Evolutionary conservation across 441 rosid genomes (phyloP).

Genomic region (Codiaeum variegatum): DNA sequence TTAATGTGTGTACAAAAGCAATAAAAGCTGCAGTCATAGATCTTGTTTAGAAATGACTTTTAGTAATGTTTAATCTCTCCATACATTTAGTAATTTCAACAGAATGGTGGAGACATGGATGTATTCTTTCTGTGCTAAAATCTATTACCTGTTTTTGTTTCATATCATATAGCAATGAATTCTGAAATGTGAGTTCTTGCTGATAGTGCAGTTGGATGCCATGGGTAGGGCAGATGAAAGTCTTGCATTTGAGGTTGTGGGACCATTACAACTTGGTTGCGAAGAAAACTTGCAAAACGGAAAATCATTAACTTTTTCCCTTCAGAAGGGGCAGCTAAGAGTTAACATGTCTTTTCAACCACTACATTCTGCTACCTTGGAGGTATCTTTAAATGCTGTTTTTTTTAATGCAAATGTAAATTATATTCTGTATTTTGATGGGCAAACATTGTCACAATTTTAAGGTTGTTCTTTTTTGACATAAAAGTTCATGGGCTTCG

Average conservation of each 20-base stretch:
- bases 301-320: slow-evolving; percentile 66
- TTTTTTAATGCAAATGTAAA: slow-evolving; percentile 3
- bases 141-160: slow-evolving; percentile 1
- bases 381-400: slow-evolving; percentile 49
- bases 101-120: slow-evolving; percentile 7
- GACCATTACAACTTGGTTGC: slow-evolving; percentile 52
- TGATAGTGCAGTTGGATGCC: slow-evolving; percentile 77
- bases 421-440: not conserved
- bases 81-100: slow-evolving; percentile 1
- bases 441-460: not conserved
- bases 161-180: not conserved
- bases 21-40: not conserved
- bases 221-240: slow-evolving; percentile 93
- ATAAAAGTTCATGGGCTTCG: not conserved
- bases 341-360: slow-evolving; percentile 72
- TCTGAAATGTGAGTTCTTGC: slow-evolving; percentile 11
- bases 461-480: not conserved
- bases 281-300: slow-evolving; percentile 67
- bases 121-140: slow-evolving; percentile 1
- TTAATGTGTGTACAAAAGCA: not conserved
- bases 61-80: slow-evolving; percentile 2
- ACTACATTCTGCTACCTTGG: slow-evolving; percentile 80
- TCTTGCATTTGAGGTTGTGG: slow-evolving; percentile 71
- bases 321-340: slow-evolving; percentile 93
- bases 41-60: not conserved